Evolutionary conservation across 345 rosid genomes (phyloP).

Genomic region (Pugionium cornutum): DNA sequence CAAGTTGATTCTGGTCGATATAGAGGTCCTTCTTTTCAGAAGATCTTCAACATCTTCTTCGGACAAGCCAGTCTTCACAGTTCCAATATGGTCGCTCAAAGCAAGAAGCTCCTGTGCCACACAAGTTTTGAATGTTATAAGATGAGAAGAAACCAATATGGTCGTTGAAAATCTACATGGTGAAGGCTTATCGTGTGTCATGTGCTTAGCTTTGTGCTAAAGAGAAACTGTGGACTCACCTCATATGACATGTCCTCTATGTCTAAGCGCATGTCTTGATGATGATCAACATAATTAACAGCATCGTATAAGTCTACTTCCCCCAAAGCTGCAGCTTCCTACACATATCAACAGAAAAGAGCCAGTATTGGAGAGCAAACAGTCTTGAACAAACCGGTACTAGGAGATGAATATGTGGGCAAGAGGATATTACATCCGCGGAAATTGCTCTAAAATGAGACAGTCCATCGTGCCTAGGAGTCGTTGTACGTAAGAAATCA

Average conservation of each 20-base stretch:
- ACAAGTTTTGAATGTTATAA: constrained; percentile 20
- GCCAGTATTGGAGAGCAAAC: constrained; percentile 1
- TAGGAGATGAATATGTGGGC: constrained; percentile 11
- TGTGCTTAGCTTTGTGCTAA: neutral
- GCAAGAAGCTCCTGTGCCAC: constrained; percentile 76
- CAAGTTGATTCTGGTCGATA: constrained; percentile 50
- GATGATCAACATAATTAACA: constrained; percentile 59
- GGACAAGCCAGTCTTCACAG: constrained; percentile 76
- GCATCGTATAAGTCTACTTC: constrained; percentile 53
- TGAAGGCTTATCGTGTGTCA: constrained; percentile 8
- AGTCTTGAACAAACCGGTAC: constrained; percentile 11
- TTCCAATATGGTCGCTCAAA: constrained; percentile 77
- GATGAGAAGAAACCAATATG: constrained; percentile 7
- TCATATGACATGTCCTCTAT: constrained; percentile 92
- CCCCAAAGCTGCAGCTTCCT: constrained; percentile 74
- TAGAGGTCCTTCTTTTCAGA: constrained; percentile 54
- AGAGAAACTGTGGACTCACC: constrained; percentile 42
- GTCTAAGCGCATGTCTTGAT: constrained; percentile 92
- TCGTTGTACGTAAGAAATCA: constrained; percentile 42
- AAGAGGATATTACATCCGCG: constrained; percentile 52
- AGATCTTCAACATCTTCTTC: constrained; percentile 52
- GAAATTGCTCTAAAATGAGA: constrained; percentile 63
- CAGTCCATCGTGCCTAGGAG: constrained; percentile 49
- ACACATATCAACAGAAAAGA: constrained; percentile 24
- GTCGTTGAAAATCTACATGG: neutral